Conservation (phyloP, 208 protist genomes). For the Tritrichomonas foetus region DNA sequence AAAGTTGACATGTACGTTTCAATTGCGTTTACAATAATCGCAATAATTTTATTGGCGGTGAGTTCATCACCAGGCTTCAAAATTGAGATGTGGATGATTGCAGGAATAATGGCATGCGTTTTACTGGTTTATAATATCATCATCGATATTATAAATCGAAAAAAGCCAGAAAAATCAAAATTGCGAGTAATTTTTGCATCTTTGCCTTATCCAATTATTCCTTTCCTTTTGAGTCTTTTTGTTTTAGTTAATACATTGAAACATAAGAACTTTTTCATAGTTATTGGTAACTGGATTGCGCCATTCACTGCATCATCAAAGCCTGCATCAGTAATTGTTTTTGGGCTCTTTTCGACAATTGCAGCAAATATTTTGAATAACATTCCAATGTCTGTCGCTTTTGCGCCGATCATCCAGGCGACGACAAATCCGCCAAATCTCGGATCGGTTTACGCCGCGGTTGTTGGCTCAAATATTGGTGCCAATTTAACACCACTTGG, state of each 20-base stretch:
- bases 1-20: background rate
- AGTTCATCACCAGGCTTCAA: background rate
- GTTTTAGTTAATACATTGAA: background rate
- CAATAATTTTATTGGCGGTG: background rate
- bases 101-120: background rate
- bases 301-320: background rate
- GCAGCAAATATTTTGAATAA: background rate
- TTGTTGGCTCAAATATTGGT: background rate
- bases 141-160: background rate
- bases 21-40: background rate
- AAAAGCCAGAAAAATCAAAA: background rate
- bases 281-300: background rate
- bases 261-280: background rate
- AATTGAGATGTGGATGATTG: constrained; percentile 19
- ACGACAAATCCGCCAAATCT: background rate
- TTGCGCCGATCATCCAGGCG: background rate
- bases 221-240: constrained; percentile 9
- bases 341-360: background rate
- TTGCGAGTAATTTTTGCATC: background rate
- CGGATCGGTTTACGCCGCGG: background rate
- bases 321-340: background rate
- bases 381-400: constrained; percentile 11
- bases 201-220: background rate
- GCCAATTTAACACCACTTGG: background rate
- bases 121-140: constrained; percentile 5